Evolutionary conservation across 2,329 filamentous ascomycete species (phyloP), one percentile per base, ranked within the genome.

Genomic region (Xylaria polymorpha): DNA sequence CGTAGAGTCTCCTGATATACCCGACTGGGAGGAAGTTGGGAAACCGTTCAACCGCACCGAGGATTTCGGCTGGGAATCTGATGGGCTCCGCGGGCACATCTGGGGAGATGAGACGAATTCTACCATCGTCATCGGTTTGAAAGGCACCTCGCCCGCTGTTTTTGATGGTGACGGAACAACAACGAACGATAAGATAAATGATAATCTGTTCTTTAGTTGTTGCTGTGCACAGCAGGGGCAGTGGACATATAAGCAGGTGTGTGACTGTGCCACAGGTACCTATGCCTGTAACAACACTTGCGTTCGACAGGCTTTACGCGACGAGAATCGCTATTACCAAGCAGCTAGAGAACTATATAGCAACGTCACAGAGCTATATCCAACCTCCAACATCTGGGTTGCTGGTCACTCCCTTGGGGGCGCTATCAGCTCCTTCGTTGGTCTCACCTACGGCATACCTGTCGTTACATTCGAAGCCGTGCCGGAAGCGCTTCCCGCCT

Each of bases 91-190:
- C 65, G 96, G 96, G 1, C 96, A 99, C 79, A 90, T 99, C 65
- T 98, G 95, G 81, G 91, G 92, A 18, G 94, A 98, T 76, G 89
- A 94, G 75, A 88, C 83, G 46, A 98, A 98, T 80, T 88, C 88
- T 43, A 98, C 95, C 1, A 86, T 98, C 62, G 90, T 98, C 50
- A 96, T 98, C 72, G 94, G 94, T 5, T 82, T 99, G 66, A 99
- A 99, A 82, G 96, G 95, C 63, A 98, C 94, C 0, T 93, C 91
- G 1, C 89, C 91, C 1, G 95, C 96, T 14, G 90, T 98, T 3
- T 98, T 98, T 78, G 95, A 98, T 79, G 96, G 96, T n/a, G 92
- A 95, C 44, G 95, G 94, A 61, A 98, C 96, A 1, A 98, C 95
- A 0, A 97, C 94, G 32, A 97, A 97, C 74, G 96, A 99, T 83